phyloP scores from a whole-genome alignment of 179 eudicot species.

The Nepenthes alata region DNA sequence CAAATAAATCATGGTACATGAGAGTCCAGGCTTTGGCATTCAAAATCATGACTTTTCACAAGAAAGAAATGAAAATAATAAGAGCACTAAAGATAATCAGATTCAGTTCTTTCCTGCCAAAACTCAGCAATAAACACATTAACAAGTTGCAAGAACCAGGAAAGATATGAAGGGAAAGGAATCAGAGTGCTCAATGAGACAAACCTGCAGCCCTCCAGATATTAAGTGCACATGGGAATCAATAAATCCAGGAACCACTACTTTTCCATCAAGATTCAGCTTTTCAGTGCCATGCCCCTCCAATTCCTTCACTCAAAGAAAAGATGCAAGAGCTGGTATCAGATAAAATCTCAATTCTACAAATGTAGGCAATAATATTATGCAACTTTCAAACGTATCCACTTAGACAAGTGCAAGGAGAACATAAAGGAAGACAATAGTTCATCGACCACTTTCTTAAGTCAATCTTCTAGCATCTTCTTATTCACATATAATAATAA shows the following conservation, averaged over 20 bases:
- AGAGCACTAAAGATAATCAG: too few species aligned
- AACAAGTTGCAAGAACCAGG: background rate
- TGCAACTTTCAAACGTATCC: background rate
- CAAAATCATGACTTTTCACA: too few species aligned
- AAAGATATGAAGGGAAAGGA: background rate
- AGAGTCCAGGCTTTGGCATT: too few species aligned
- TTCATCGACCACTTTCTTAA: too few species aligned
- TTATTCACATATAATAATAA: too few species aligned
- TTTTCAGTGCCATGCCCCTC: constrained; percentile 37
- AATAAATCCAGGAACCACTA: constrained; percentile 87
- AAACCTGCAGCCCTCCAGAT: constrained; percentile 83
- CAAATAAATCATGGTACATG: too few species aligned
- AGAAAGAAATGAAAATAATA: too few species aligned
- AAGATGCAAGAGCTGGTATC: background rate
- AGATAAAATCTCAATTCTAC: constrained; percentile 2
- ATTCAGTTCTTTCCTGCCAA: too few species aligned
- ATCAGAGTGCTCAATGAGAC: background rate
- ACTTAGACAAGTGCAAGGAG: background rate
- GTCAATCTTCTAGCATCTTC: too few species aligned
- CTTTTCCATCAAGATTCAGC: constrained; percentile 54
- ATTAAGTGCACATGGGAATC: constrained; percentile 90
- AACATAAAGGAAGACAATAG: background rate
- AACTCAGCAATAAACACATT: too few species aligned
- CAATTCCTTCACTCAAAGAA: constrained; percentile 35
- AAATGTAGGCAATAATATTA: background rate